phyloP scores from a whole-genome alignment of 176 grass and related monocot genomes.

The Themeda triandra region DNA sequence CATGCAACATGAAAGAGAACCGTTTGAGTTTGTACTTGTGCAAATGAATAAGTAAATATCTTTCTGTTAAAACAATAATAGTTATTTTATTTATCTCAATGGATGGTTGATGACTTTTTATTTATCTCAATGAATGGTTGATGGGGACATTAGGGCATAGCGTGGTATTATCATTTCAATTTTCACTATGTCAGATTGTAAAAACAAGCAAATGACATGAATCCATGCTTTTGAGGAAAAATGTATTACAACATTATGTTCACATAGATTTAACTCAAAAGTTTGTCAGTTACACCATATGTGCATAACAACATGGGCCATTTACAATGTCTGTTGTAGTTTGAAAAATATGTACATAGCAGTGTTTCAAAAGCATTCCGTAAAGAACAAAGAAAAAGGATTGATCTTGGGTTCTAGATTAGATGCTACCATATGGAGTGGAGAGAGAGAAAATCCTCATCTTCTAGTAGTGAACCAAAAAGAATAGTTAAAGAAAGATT shows the following conservation, averaged over 20 bases:
- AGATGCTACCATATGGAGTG: neutral
- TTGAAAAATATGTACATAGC: constrained; percentile 15
- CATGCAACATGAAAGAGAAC: neutral
- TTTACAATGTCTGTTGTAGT: neutral
- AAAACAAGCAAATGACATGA: neutral
- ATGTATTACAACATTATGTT: neutral
- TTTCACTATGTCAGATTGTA: neutral
- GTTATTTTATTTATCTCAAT: neutral
- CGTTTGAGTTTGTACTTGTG: constrained; percentile 24
- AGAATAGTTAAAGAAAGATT: neutral
- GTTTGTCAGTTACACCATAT: neutral
- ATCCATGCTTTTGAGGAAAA: neutral
- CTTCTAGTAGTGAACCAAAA: neutral
- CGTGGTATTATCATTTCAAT: neutral
- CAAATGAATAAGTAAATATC: constrained; percentile 35
- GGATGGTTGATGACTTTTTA: neutral
- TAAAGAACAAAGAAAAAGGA: neutral
- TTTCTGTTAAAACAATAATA: constrained; percentile 6
- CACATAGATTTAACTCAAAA: neutral
- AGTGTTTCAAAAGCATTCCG: neutral
- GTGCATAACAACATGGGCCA: neutral
- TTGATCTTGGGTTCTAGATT: neutral
- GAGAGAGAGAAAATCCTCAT: neutral
- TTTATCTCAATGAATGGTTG: neutral
- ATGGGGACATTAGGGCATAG: neutral